These are phyloP conservation scores for Stereocaulon alpinum DNA, from an alignment of 495 filamentous ascomycete species.

Conservation along the genomic window DNA sequence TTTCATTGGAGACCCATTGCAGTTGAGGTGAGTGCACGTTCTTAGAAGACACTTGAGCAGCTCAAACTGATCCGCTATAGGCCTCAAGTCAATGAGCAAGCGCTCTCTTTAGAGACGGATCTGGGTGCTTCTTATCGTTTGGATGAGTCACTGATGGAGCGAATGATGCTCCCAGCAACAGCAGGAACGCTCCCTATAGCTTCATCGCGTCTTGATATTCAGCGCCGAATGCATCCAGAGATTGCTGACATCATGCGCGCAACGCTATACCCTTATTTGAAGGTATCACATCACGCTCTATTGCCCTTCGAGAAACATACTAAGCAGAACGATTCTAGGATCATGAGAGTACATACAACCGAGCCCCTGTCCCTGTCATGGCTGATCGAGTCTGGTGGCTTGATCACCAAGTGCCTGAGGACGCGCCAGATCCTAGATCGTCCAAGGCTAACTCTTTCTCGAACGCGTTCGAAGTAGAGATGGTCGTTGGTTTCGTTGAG, in stretches of 20 bases:
- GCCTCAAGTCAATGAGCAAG: constrained; percentile 47
- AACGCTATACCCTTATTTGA: constrained; percentile 52
- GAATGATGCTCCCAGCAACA: constrained; percentile 38
- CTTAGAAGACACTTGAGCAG: neutral
- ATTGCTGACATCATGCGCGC: constrained; percentile 48
- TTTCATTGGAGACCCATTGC: constrained; percentile 46
- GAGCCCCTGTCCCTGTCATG: constrained; percentile 54
- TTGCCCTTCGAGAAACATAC: neutral
- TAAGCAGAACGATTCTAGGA: neutral
- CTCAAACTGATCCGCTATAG: constrained; percentile 17
- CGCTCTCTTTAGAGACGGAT: constrained; percentile 40
- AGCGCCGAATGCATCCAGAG: constrained; percentile 64
- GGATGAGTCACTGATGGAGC: constrained; percentile 55
- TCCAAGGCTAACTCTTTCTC: constrained; percentile 34
- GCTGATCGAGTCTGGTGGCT: constrained; percentile 59
- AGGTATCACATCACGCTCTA: constrained; percentile 24
- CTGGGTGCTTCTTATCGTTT: constrained; percentile 45
- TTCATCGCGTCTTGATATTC: constrained; percentile 45
- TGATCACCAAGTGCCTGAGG: constrained; percentile 50
- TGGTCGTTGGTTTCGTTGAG: constrained; percentile 37
- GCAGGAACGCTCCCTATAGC: constrained; percentile 27
- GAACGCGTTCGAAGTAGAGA: constrained; percentile 40
- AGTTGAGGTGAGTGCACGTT: constrained; percentile 27
- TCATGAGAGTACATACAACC: constrained; percentile 13
- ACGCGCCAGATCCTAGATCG: constrained; percentile 23